A percentile compares a stretch with the other conserved stretches of the same genome.
These are phyloP conservation scores for Candida frijolesensis DNA, from an alignment of 1,139 yeast species.

Conservation along the genomic window DNA sequence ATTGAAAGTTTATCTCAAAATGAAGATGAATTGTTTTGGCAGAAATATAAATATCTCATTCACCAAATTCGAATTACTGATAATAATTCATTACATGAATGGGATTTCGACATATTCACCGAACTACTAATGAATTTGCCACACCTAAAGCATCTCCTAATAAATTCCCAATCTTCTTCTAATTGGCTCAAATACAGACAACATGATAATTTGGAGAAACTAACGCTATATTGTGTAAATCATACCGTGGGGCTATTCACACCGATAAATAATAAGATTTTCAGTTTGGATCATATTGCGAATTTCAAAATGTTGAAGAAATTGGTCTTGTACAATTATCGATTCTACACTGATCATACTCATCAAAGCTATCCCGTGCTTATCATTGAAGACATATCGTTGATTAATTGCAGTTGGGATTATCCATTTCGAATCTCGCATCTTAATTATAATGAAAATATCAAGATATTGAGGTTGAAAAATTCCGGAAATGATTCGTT, in stretches of 20 bases:
- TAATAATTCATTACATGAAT: slow-evolving; percentile 43
- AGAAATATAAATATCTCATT: slow-evolving; percentile 16
- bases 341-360: slow-evolving; percentile 32
- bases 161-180: slow-evolving; percentile 41
- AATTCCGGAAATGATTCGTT: slow-evolving; percentile 35
- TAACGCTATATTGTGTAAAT: slow-evolving; percentile 31
- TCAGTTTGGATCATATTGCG: slow-evolving; percentile 34
- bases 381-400: slow-evolving; percentile 17
- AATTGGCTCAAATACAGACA: slow-evolving; percentile 45
- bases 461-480: slow-evolving; percentile 22
- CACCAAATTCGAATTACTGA: slow-evolving; percentile 32
- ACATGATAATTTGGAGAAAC: slow-evolving; percentile 19
- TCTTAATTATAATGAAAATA: slow-evolving; percentile 32
- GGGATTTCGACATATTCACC: slow-evolving; percentile 39
- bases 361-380: slow-evolving; percentile 9
- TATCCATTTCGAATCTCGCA: slow-evolving; percentile 41
- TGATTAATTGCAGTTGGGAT: slow-evolving; percentile 47
- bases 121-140: slow-evolving; percentile 24
- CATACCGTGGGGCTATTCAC: neutral
- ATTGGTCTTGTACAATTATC: slow-evolving; percentile 31
- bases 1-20: neutral
- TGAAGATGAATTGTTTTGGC: slow-evolving; percentile 5
- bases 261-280: slow-evolving; percentile 25
- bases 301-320: slow-evolving; percentile 23
- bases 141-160: slow-evolving; percentile 22